phyloP scores from a whole-genome alignment of 768 basidiomycete genomes.

The Boletus rufocinnamomeus region DNA sequence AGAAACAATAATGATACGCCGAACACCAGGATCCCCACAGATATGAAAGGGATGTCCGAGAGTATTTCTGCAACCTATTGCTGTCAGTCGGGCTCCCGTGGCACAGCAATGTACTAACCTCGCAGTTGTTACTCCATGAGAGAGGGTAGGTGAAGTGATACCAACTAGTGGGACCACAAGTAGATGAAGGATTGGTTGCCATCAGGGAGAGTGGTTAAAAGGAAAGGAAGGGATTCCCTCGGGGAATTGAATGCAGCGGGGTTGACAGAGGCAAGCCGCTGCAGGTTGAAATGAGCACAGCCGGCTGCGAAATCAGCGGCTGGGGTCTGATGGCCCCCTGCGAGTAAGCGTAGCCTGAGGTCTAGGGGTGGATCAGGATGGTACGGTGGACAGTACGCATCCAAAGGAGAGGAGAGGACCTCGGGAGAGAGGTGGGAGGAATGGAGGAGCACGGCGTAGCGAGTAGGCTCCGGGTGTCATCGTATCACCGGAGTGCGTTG shows the following conservation, averaged over 20 bases:
- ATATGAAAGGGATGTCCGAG: constrained; percentile 66
- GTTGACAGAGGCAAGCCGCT: neutral
- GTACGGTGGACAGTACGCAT: constrained; percentile 1
- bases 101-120: constrained; percentile 39
- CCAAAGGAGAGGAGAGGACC: neutral
- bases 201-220: constrained; percentile 23
- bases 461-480: neutral
- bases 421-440: neutral
- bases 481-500: constrained; percentile 5
- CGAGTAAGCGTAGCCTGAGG: constrained; percentile 2
- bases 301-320: constrained; percentile 11
- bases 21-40: constrained; percentile 64
- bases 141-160: constrained; percentile 34
- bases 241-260: constrained; percentile 5
- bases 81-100: constrained; percentile 9
- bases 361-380: neutral
- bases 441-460: neutral
- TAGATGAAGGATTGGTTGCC: constrained; percentile 16
- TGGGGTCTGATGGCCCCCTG: constrained; percentile 11
- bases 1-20: constrained; percentile 60
- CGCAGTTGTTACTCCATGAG: constrained; percentile 42
- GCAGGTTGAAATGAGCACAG: constrained; percentile 2
- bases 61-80: constrained; percentile 56
- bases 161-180: constrained; percentile 19
- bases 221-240: constrained; percentile 16